Evolutionary conservation across 176 grass and related monocot species (phyloP).

Genomic region (Avena insularis): DNA sequence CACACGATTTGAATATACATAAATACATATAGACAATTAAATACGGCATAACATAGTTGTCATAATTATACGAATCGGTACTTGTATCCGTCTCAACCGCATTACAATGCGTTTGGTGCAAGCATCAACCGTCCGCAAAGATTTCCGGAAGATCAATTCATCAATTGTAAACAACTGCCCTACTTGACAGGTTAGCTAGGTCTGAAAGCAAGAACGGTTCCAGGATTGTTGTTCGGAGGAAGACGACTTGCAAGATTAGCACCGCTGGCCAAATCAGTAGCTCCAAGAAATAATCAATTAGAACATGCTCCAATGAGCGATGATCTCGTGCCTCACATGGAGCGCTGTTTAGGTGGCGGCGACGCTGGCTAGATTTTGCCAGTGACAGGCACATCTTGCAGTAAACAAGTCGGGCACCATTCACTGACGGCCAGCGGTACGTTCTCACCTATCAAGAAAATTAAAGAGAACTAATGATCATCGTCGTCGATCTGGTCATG

Average conservation of each 20-base stretch:
- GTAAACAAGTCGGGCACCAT: conserved; percentile 27
- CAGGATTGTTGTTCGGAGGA: not conserved
- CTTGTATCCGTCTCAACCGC: not conserved
- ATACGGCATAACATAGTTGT: too few relatives aligned
- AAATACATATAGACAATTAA: too few relatives aligned
- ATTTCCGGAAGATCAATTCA: not conserved
- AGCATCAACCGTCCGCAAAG: not conserved
- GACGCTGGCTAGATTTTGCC: conserved; percentile 15
- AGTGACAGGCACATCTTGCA: conserved; percentile 6
- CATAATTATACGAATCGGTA: too few relatives aligned
- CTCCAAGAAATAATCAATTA: not conserved
- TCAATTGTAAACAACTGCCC: not conserved
- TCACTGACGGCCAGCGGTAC: not conserved
- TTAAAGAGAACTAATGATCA: not conserved
- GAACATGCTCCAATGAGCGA: conserved; percentile 7
- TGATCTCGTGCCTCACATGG: conserved; percentile 45
- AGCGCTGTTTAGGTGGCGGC: conserved; percentile 16
- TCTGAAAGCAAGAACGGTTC: conserved; percentile 31
- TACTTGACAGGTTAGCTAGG: not conserved
- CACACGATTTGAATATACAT: too few relatives aligned
- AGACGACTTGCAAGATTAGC: not conserved
- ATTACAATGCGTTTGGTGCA: not conserved
- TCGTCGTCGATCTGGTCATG: not conserved
- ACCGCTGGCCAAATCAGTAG: conserved; percentile 31
- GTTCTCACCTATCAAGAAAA: conserved; percentile 9